Evolutionary conservation across 2,329 filamentous ascomycete species (phyloP), one percentile per base, ranked within the genome.

Genomic region (Apiospora pterosperma): DNA sequence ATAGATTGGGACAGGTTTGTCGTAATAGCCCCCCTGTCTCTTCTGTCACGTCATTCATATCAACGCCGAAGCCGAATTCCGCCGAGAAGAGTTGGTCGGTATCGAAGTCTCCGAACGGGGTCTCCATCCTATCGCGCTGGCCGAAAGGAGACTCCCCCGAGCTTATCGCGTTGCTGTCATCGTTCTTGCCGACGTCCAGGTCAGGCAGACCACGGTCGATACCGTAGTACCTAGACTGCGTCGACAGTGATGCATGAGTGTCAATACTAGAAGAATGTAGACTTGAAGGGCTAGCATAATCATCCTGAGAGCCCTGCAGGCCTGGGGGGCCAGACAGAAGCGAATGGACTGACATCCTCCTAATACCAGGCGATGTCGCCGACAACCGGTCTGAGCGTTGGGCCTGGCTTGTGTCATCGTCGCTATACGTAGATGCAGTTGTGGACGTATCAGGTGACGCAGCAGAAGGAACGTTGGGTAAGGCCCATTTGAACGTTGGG

Each of bases 151-250:
- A 77, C 25, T 70, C 70, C 3, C 73, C 75, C 16, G 83, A 83
- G 38, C 65, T 61, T 42, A 94, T 88, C 19, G 91, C 90, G 61
- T 85, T 85, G 36, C 79, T 77, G 69, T 95, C 92, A 71, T 93
- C 86, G 69, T 94, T 94, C 61, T 84, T 85, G 34, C 87, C 87
- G 1, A 91, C 78, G 70, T 95, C 92, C 23, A 87, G 78, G 76
- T 95, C 92, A 11, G 84, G 84, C 66, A 88, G 81, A 0, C 92
- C 92, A 64, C 86, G 82, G 72, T 95, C 92, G 66, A 91, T 85
- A 6, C 92, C 92, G 73, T 91, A 93, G 52, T 82, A 85, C 7
- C 77, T 83, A 38, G 39, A 77, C 76, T 68, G 80, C 72, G 65
- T 78, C 68, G 66, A 69, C 42, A 58, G n/a, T 11, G 63, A n/a